Base-by-base conservation (phyloP, 2,329 filamentous ascomycete species). In the Periconia sp. region DNA sequence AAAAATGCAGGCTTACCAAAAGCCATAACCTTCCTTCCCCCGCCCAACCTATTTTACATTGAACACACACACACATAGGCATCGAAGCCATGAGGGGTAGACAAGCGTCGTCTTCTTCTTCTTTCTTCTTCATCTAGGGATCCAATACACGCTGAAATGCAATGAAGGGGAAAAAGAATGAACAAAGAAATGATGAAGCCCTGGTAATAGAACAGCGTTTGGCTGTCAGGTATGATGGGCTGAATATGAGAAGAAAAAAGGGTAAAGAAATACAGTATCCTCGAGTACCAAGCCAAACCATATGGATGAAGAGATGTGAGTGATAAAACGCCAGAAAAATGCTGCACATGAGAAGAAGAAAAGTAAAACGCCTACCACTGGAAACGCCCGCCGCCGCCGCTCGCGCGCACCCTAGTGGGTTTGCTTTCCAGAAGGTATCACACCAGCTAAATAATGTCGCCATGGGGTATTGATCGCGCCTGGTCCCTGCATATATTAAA, bases 371-470 rank as follows among this genome's bases (percentile, higher is more conserved):
- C 62, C 63, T 20, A 27, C 27, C 8, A 41, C 42, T 50, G 27
- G 33, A 37, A 37, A 37, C 33, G 33, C 31, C 31, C 31, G 14
- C 33, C 33, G 33, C 11, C 33, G 33, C 33, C 33, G 33, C 33
- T 6, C 33, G 11, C 15, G 10, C 11, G 33, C 11, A 37, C 23
- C 3, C 42, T 17, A 41, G 37, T 49, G 50, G 40, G 41, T 49
- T 50, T 55, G 51, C 56, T 55, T 45, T 58, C 56, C 55, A 56
- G n/a, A 31, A 66, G 63, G 58, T 64, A 64, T 68, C 62, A 55
- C 49, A 52, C 59, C 56, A 54, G 56, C 49, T 53, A 63, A 59
- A 53, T 53, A 52, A 51, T 59, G 61, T 60, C 62, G 56, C 48
- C 57, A 57, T 53, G 50, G 58, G 56, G 55, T 54, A 55, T 5